Percentiles rank a stretch among this genome's conserved stretches.
These are phyloP conservation scores for Paecilomyces niveus DNA, from an alignment of 2,329 filamentous ascomycete genomes.

Conservation along the genomic window DNA sequence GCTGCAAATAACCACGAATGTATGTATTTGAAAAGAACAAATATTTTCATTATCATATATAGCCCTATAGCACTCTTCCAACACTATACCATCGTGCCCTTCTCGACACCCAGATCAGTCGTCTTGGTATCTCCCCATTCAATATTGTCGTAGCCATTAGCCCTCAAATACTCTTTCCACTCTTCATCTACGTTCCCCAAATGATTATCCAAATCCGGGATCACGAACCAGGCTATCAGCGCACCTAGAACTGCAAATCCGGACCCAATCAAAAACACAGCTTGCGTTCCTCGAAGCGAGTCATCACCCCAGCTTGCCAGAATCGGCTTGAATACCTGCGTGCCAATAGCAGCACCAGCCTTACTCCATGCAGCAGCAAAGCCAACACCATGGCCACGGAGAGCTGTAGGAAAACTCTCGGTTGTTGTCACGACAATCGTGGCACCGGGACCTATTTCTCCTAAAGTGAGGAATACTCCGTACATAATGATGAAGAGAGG, in stretches of 20 bases:
- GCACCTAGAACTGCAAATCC: conserved; percentile 44
- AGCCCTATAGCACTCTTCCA: too few relatives aligned
- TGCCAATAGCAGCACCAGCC: conserved; percentile 46
- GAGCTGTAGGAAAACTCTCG: conserved; percentile 45
- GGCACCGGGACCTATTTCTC: conserved; percentile 46
- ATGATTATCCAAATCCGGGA: conserved; percentile 36
- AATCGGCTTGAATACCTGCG: conserved; percentile 47
- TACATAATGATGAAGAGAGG: conserved; percentile 48
- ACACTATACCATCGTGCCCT: not conserved
- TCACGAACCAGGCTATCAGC: conserved; percentile 39
- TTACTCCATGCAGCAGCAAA: conserved; percentile 44
- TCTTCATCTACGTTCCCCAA: conserved; percentile 39
- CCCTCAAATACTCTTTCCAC: conserved; percentile 39
- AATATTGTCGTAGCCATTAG: conserved; percentile 30
- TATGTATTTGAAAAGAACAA: not conserved
- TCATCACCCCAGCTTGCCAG: conserved; percentile 37
- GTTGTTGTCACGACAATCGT: conserved; percentile 31
- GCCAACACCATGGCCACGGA: conserved; percentile 45
- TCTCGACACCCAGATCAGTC: not conserved
- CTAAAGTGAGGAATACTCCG: conserved; percentile 43
- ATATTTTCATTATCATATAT: not conserved
- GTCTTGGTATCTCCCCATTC: not conserved
- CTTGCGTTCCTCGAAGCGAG: conserved; percentile 39
- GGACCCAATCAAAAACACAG: conserved; percentile 46
- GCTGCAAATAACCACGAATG: not conserved